Evolutionary conservation across 768 basidiomycete species (phyloP), one percentile per base, ranked within the genome.

Genomic region (Boletus tomentosulus): DNA sequence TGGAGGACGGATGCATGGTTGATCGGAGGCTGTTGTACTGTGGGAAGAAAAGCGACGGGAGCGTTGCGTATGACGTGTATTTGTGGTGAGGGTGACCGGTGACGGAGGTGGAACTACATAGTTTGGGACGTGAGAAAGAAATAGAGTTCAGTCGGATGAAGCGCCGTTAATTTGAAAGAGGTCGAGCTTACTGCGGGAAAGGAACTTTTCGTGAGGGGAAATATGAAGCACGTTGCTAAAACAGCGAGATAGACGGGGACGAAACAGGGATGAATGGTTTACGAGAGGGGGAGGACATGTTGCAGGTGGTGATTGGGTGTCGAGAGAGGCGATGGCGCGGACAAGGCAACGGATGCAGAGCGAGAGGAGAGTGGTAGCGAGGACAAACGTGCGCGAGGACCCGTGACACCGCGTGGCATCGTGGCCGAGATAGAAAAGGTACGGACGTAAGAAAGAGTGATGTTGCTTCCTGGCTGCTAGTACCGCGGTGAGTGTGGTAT

Each of bases 311-410:
- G 62, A 64, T 62, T 69, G 67, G 53, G 35, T 46, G 51, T 58
- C 19, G 47, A 46, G 58, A 44, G 54, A 39, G 51, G 59, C 51
- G 46, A 54, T 50, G 34, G 53, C 42, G 48, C 45, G 41, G 31
- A 30, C 44, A 52, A 51, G 46, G 54, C 47, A 43, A 61, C 55
- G 45, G 27, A 53, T 22, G 38, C 31, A 50, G 44, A 50, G 59
- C 49, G 28, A 45, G 49, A 6, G 30, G 45, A 45, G 54, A 64
- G 57, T 61, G 57, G 58, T 48, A 54, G 61, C 38, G 55, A 48
- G 58, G 57, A 64, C 68, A 64, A 71, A 70, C 68, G 68, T 70
- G 68, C 70, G 70, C 66, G 15, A 51, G 57, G 70, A 70, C 68
- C 70, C 68, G 43, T 66, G 70, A 47, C 70, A 70, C 70, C 68